Evolutionary conservation across 73 alveolate genomes (phyloP).

Genomic region (Blepharisma stoltei): DNA sequence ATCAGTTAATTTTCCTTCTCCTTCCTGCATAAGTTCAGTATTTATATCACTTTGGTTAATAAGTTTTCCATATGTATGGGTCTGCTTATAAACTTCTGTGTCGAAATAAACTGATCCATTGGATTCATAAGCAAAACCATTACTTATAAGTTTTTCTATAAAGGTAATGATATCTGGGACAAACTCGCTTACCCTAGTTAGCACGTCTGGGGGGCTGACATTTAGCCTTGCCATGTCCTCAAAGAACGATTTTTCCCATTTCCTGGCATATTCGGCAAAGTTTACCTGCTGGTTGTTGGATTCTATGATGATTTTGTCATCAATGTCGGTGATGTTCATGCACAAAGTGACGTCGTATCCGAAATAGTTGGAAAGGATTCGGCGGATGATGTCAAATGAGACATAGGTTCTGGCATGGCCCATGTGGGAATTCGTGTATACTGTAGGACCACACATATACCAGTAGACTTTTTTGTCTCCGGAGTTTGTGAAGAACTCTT

Average conservation of each 20-base stretch:
- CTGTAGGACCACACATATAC: conserved; percentile 99
- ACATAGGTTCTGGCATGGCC: conserved; percentile 99
- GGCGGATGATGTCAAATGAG: conserved; percentile 90
- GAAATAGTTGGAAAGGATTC: conserved; percentile 84
- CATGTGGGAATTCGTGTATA: conserved; percentile 96
- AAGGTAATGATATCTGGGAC: conserved; percentile 92
- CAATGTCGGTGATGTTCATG: conserved; percentile 99
- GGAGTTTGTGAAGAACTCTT: conserved; percentile 58
- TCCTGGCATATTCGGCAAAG: conserved; percentile 75
- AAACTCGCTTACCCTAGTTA: conserved; percentile 98
- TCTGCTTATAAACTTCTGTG: conserved; percentile 5
- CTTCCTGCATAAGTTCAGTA: conserved; percentile 80
- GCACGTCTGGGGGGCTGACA: conserved; percentile 94
- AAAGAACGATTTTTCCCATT: conserved; percentile 91
- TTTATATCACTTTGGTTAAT: conserved; percentile 71
- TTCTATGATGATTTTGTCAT: conserved; percentile 96
- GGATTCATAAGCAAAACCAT: conserved; percentile 96
- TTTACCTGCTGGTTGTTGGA: conserved; percentile 71
- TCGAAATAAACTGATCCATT: conserved; percentile 97
- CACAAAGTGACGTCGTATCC: conserved; percentile 81
- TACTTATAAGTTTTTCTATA: conserved; percentile 83
- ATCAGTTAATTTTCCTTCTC: conserved; percentile 87
- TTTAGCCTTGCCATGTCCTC: conserved; percentile 95
- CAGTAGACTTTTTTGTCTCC: conserved; percentile 75
- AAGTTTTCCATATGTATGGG: conserved; percentile 81